These are phyloP conservation scores for Pelargonium nanum DNA, from an alignment of 345 rosid species.

Conservation along the genomic window DNA sequence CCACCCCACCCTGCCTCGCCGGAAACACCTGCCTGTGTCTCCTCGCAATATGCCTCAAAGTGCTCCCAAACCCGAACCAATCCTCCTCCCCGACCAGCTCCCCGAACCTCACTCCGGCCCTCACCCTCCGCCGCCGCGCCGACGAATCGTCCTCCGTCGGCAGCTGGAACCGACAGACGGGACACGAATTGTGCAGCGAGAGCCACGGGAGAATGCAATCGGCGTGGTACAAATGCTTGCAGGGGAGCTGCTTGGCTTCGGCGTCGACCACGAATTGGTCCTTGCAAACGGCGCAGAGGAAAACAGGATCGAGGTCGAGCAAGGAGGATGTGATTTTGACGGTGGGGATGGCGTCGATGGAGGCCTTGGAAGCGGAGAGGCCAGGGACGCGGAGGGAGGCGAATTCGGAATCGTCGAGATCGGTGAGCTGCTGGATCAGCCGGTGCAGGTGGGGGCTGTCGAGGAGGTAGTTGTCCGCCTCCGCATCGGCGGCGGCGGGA, in stretches of 20 bases:
- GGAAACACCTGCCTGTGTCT: slow-evolving; percentile 13
- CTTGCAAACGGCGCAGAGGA: slow-evolving; percentile 45
- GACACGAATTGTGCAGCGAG: slow-evolving; percentile 42
- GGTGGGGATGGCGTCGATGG: slow-evolving; percentile 18
- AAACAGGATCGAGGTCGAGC: slow-evolving; percentile 13
- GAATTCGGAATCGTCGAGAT: neutral
- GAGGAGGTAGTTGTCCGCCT: slow-evolving; percentile 13
- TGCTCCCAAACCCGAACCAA: slow-evolving; percentile 17
- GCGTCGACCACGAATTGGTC: slow-evolving; percentile 32
- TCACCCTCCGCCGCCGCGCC: neutral
- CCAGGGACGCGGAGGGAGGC: neutral
- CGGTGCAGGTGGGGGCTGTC: slow-evolving; percentile 38
- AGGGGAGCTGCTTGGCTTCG: slow-evolving; percentile 39
- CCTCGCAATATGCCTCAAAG: slow-evolving; percentile 24
- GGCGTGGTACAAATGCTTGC: slow-evolving; percentile 41
- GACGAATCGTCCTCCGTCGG: slow-evolving; percentile 13
- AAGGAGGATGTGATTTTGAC: slow-evolving; percentile 27
- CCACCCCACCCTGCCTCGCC: neutral
- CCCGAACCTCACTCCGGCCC: neutral
- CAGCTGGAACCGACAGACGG: slow-evolving; percentile 44
- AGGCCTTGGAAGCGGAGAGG: slow-evolving; percentile 4
- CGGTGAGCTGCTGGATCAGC: slow-evolving; percentile 26
- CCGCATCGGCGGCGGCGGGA: neutral
- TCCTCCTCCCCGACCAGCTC: neutral
- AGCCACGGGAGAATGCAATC: slow-evolving; percentile 55